These are phyloP conservation scores for Apostasia shenzhenica DNA, from an alignment of 106 monocot species.

Conservation along the genomic window DNA sequence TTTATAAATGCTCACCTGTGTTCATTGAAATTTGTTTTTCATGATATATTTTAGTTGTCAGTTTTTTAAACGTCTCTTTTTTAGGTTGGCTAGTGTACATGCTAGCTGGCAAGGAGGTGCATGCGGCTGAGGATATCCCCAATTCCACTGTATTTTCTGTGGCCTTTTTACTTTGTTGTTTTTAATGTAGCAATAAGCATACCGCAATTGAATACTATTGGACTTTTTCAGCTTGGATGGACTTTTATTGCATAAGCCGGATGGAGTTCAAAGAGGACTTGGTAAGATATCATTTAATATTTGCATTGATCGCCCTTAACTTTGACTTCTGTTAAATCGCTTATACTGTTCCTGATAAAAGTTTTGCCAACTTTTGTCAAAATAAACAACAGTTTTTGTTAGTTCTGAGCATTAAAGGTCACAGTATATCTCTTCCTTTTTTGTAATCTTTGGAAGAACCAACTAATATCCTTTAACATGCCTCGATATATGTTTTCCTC, in stretches of 20 bases:
- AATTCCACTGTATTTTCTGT: not conserved
- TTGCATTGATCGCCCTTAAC: not conserved
- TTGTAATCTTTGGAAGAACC: too few species aligned
- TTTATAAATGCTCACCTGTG: too few species aligned
- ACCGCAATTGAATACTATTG: not conserved
- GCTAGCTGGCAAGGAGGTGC: constrained; percentile 70
- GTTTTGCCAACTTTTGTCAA: not conserved
- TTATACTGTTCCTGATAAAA: not conserved
- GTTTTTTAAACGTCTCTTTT: too few species aligned
- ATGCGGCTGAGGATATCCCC: constrained; percentile 86
- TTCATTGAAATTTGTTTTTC: too few species aligned
- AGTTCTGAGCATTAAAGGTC: too few species aligned
- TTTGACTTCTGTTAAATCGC: not conserved
- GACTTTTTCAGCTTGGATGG: constrained; percentile 55
- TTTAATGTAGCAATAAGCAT: not conserved
- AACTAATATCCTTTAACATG: too few species aligned
- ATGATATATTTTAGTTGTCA: too few species aligned
- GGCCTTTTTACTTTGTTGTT: too few species aligned
- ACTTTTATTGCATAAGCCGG: constrained; percentile 99
- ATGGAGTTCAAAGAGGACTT: constrained; percentile 98
- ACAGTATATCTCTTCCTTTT: too few species aligned
- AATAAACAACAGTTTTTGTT: not conserved
- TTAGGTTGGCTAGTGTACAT: constrained; percentile 56
- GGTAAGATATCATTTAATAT: constrained; percentile 34
- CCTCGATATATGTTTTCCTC: not conserved